Percentiles rank a stretch among this genome's conserved stretches.
These are phyloP conservation scores for Colletotrichum sojae DNA, from an alignment of 2,329 filamentous ascomycete species.

Conservation along the genomic window DNA sequence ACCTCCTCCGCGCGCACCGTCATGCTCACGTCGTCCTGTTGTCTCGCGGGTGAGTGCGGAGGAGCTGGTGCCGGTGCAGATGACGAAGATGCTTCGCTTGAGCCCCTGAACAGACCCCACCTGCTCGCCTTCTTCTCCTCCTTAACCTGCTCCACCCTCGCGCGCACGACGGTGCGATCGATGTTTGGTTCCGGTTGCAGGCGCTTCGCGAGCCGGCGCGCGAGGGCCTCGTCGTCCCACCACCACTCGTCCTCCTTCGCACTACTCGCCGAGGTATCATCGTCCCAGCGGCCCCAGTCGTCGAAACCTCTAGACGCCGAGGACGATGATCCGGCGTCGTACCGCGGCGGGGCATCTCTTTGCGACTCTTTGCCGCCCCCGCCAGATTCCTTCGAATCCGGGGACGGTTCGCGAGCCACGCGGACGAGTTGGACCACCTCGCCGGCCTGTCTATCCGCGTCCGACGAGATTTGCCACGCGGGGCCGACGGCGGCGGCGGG, in stretches of 20 bases:
- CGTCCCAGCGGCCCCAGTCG: conserved; percentile 60
- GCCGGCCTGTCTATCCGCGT: conserved; percentile 47
- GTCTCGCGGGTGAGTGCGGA: not conserved
- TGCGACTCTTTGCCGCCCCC: not conserved
- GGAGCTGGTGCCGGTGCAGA: conserved; percentile 9
- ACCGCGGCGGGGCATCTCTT: not conserved
- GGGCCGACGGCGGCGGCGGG: conserved; percentile 57
- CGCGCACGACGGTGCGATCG: conserved; percentile 49
- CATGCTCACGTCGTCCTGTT: conserved; percentile 53
- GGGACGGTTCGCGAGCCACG: conserved; percentile 41
- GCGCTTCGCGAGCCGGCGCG: conserved; percentile 59
- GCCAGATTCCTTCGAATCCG: conserved; percentile 5
- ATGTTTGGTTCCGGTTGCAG: conserved; percentile 50
- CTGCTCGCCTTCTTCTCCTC: conserved; percentile 52
- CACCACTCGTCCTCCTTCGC: conserved; percentile 50
- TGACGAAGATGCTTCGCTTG: conserved; percentile 35
- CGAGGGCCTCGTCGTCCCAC: conserved; percentile 64
- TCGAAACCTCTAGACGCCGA: conserved; percentile 51
- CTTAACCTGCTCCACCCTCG: conserved; percentile 49
- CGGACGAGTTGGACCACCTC: conserved; percentile 52
- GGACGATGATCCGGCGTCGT: not conserved
- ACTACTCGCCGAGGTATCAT: not conserved
- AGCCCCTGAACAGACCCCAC: conserved; percentile 52
- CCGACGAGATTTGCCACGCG: conserved; percentile 54
- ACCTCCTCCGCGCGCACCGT: conserved; percentile 61